Base-by-base conservation (phyloP, 2,329 filamentous ascomycete species). In the Ophiosphaerella korrae region DNA sequence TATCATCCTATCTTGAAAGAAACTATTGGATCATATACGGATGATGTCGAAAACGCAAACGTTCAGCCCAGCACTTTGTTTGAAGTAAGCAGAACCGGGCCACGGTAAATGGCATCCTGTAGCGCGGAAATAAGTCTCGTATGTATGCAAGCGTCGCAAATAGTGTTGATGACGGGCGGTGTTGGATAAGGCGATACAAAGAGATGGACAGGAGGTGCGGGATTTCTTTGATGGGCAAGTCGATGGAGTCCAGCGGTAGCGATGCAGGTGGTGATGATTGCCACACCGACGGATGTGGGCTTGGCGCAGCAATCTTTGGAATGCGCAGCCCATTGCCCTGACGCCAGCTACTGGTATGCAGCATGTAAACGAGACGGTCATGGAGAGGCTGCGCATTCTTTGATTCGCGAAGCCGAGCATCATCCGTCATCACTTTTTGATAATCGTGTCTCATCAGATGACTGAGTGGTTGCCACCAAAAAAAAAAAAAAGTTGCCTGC, bases 391-490 rank as follows among this genome's bases (percentile, higher is more conserved):
- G 44, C 38, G 50, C 51, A 50, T 46, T 56, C 34, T 47, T 39
- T 51, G 45, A 62, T 63, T 58, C 51, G 58, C 35, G 13, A 36
- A 21, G 8, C n/a, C 36, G 21, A 31, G 18, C 32, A 47, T 32
- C 31, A 23, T 41, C 31, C 23, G 21, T 16, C 43, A 35, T 51
- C 60, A 41, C 52, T 61, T 62, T 63, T 64, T 53, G 44, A 35
- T 49, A 57, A 57, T 54, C 52, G 52, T 58, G 37, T 45, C 53
- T 56, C 46, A 53, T 64, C 58, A 61, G 52, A 61, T 60, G 57
- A 62, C 48, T 45, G 46, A 57, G 52, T 62, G 58, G 57, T 42
- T 50, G 53, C 58, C 54, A 48, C 7, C 24, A 5, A 11, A 3
- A 46, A 60, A 66, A 65, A 64, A 62, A 46, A 40, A 57, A 54